Evolutionary conservation across 2,329 filamentous ascomycete genomes (phyloP).

Genomic region (Trichoderma sp.): DNA sequence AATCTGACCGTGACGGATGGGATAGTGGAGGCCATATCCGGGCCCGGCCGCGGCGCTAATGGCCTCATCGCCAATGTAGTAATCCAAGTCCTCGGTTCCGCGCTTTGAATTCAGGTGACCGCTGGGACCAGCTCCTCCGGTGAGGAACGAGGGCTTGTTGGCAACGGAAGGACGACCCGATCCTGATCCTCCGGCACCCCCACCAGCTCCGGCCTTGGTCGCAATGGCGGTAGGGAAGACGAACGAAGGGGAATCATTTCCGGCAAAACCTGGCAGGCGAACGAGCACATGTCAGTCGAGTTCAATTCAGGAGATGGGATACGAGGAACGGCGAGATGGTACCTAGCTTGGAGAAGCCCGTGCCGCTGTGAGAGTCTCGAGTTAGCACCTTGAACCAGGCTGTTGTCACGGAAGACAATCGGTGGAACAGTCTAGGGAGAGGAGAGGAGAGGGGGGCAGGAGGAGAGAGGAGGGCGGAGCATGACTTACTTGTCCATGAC

Average conservation of each 20-base stretch:
- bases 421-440: slow-evolving; percentile 21
- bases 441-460: slow-evolving; percentile 25
- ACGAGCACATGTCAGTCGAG: slow-evolving; percentile 23
- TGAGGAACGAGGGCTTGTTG: slow-evolving; percentile 94
- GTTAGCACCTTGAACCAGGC: slow-evolving; percentile 30
- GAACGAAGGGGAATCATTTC: slow-evolving; percentile 98
- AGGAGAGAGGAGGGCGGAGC: slow-evolving; percentile 22
- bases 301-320: slow-evolving; percentile 24
- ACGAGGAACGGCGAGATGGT: slow-evolving; percentile 34
- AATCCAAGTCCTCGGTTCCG: slow-evolving; percentile 95
- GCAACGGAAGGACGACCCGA: slow-evolving; percentile 86
- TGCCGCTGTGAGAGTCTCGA: slow-evolving; percentile 66
- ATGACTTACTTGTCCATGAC: slow-evolving; percentile 99
- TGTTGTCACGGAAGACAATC: not conserved
- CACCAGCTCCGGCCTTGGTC: slow-evolving; percentile 76
- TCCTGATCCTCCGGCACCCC: slow-evolving; percentile 66
- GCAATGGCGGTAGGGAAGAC: slow-evolving; percentile 99
- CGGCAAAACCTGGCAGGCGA: slow-evolving; percentile 74
- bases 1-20: slow-evolving; percentile 95
- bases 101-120: slow-evolving; percentile 87
- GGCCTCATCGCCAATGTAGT: slow-evolving; percentile 97
- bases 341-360: slow-evolving; percentile 99
- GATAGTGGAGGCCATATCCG: slow-evolving; percentile 95
- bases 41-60: slow-evolving; percentile 79
- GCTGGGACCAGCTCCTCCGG: slow-evolving; percentile 78